Base-by-base conservation (phyloP, 257 asterid species). In the Hygrophila difformis region DNA sequence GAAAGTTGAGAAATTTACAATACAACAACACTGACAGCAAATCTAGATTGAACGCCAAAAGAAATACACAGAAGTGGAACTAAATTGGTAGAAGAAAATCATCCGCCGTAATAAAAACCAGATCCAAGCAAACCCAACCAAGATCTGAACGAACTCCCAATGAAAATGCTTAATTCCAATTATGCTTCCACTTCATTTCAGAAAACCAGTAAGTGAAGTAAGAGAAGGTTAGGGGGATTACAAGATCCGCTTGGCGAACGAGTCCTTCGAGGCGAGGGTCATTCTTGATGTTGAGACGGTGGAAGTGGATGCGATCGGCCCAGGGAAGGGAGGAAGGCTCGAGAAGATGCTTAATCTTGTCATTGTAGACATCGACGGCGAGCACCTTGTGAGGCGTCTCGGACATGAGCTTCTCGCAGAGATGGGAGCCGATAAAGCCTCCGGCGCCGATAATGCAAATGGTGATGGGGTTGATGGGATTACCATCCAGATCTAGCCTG, bases 241-340 rank as follows among this genome's bases (percentile, higher is more conserved):
- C 95, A 55, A 88, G 97, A 84, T 88, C 97, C 58, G 97, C 82
- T 94, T 76, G 78, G 57, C 79, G 75, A 60, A 88, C 81, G 66
- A 88, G 89, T 54, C 97, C 95, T 81, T 88, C 95, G 51, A 84
- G 97, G 56, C 97, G 86, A 52, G 97, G 82, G 51, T 88, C 97
- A 45, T 78, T 84, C 73, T 84, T 88, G 16, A 88, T 84, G 60
- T 87, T 87, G 70, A 87, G 64, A 31, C 95, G 87, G 72, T 87
- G 94, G 67, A 87, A 87, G 64, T 81, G 86, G 62, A 87, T 81
- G 48, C 97, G 93, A 47, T 71, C 89, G 8, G 70, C 66, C 79
- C 84, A 82, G 16, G 64, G 62, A 2, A 12, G 18, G 33, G 63
- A 11, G 48, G 75, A 23, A 40, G 97, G 91, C 63, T 87, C 92